These are phyloP conservation scores for Magnusiomyces ingens DNA, from an alignment of 1,139 yeast species.

Conservation along the genomic window DNA sequence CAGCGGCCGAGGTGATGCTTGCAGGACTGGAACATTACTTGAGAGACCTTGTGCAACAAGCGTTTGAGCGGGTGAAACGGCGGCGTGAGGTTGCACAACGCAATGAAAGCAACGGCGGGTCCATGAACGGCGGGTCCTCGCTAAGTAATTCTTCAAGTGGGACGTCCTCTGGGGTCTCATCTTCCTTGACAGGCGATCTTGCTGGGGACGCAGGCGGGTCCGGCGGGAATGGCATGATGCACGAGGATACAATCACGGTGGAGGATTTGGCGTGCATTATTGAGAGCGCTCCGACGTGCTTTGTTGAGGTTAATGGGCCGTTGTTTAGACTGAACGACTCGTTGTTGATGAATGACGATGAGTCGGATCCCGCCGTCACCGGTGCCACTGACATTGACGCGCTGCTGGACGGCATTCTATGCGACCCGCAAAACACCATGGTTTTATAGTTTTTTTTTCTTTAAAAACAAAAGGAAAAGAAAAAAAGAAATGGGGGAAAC, in stretches of 20 bases:
- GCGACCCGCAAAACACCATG: not conserved
- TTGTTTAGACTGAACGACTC: constrained; percentile 28
- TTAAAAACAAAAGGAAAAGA: no score
- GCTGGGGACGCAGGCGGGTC: no score
- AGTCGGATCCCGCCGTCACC: not conserved
- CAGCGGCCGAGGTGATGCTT: constrained; percentile 68
- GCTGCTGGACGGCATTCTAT: constrained; percentile 1
- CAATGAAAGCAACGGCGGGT: not conserved
- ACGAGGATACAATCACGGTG: constrained; percentile 28
- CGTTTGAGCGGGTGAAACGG: constrained; percentile 46
- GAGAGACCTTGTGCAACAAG: constrained; percentile 64
- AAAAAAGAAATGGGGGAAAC: no score
- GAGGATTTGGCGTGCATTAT: constrained; percentile 30
- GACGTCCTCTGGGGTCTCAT: no score
- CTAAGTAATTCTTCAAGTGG: no score
- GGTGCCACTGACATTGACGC: constrained; percentile 14
- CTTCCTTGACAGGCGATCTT: no score
- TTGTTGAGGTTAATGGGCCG: constrained; percentile 32
- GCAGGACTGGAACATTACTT: constrained; percentile 77
- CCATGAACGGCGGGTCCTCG: not conserved
- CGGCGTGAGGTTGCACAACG: constrained; percentile 6
- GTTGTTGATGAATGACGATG: constrained; percentile 29
- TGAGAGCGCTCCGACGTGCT: constrained; percentile 28
- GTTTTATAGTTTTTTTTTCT: not conserved
- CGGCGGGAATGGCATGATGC: constrained; percentile 1